Evolutionary conservation across 73 alveolate genomes (phyloP).

Genomic region (Urostyla sp.): DNA sequence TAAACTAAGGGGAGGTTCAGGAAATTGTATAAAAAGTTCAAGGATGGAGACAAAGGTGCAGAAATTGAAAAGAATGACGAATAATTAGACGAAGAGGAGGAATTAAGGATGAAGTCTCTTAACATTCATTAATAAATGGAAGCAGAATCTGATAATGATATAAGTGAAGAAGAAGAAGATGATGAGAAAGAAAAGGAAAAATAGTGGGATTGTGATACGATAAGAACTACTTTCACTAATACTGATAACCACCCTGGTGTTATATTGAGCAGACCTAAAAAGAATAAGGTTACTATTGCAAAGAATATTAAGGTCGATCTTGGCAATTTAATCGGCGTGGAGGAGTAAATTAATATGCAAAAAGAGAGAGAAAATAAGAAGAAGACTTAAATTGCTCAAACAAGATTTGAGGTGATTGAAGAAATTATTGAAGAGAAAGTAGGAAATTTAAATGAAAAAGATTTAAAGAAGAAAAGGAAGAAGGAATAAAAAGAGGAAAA

Average conservation of each 20-base stretch:
- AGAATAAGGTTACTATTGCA: conserved; percentile 29
- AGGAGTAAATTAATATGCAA: too few relatives aligned
- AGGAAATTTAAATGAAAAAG: conserved; percentile 5
- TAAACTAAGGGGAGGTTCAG: conserved; percentile 27
- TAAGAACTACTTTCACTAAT: conserved; percentile 71
- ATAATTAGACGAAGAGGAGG: neutral
- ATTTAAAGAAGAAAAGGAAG: conserved; percentile 26
- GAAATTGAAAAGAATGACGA: neutral
- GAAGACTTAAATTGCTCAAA: neutral
- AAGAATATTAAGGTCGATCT: conserved; percentile 42
- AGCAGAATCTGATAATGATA: conserved; percentile 28
- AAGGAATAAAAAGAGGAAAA: conserved; percentile 44
- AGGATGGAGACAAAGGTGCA: neutral
- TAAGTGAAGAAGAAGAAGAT: conserved; percentile 21
- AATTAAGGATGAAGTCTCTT: neutral
- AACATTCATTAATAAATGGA: too few relatives aligned
- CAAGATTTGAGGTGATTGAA: neutral
- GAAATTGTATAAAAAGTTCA: conserved; percentile 29
- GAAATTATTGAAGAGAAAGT: neutral
- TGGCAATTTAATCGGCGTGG: conserved; percentile 21
- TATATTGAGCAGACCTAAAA: too few relatives aligned
- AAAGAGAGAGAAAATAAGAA: conserved; percentile 10
- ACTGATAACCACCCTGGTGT: conserved; percentile 78
- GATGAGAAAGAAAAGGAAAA: conserved; percentile 45
- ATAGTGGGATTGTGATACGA: conserved; percentile 81